Conservation (phyloP, 2,329 filamentous ascomycete species). For the Paecilomyces formosus region DNA sequence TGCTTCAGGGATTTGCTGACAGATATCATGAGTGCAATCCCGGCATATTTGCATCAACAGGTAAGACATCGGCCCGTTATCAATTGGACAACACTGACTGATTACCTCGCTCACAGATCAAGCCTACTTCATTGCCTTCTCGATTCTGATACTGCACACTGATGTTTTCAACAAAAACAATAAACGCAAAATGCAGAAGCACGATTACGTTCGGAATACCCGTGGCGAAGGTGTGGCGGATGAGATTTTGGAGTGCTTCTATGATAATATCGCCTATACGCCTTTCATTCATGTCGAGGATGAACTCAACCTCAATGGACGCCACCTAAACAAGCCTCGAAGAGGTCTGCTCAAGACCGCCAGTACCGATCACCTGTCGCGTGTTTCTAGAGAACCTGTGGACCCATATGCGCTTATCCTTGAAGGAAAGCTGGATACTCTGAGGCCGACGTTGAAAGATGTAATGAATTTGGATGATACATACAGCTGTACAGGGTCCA, state of each 20-base stretch:
- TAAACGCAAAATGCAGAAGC: slow-evolving; percentile 97
- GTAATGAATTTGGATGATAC: slow-evolving; percentile 87
- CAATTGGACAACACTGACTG: slow-evolving; percentile 5
- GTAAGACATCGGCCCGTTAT: slow-evolving; percentile 25
- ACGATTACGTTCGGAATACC: slow-evolving; percentile 92
- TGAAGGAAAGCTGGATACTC: slow-evolving; percentile 73
- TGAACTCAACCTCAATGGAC: slow-evolving; percentile 65
- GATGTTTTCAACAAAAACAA: slow-evolving; percentile 99
- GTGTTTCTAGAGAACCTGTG: slow-evolving; percentile 70
- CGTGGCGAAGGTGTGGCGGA: slow-evolving; percentile 86
- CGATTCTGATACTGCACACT: slow-evolving; percentile 89
- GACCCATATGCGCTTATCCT: slow-evolving; percentile 94
- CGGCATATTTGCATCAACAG: slow-evolving; percentile 77
- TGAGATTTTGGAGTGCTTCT: slow-evolving; percentile 90
- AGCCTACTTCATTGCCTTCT: slow-evolving; percentile 98
- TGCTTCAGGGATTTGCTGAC: slow-evolving; percentile 88
- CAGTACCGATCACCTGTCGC: slow-evolving; percentile 57
- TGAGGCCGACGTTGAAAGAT: slow-evolving; percentile 84
- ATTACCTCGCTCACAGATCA: slow-evolving; percentile 54
- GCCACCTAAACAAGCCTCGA: slow-evolving; percentile 64
- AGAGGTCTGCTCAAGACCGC: slow-evolving; percentile 62
- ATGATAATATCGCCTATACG: slow-evolving; percentile 97
- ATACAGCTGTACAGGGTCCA: slow-evolving; percentile 78
- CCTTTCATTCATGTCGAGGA: slow-evolving; percentile 98
- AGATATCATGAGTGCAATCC: slow-evolving; percentile 98